Base-by-base conservation (phyloP, 208 protist genomes). In the Wallacemonas sp. region DNA sequence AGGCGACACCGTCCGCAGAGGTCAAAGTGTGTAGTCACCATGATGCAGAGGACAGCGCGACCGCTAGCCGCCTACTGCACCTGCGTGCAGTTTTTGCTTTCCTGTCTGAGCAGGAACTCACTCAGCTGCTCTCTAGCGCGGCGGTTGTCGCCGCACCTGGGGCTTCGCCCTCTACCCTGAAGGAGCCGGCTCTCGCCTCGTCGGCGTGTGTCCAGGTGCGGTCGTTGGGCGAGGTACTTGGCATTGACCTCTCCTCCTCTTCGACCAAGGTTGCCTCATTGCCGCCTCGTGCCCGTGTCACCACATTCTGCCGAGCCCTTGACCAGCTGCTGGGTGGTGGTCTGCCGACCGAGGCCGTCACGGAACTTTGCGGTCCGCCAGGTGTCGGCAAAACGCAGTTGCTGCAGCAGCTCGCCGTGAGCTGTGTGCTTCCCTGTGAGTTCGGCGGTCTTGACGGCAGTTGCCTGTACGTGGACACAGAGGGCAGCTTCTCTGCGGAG, bases 381-480 rank as follows among this genome's bases (percentile, higher is more conserved):
- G 94, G 94, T 3, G 87, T 86, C 6, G 94, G 94, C 21, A 98
- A 98, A 61, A 98, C 94, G 29, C 94, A 98, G 67, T 26, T 97
- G 33, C 63, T 85, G 15, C 74, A 96, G 75, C 94, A 98, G 52
- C 72, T 98, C 5, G 83, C 89, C 33, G 83, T 97, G 33, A 88
- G 68, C 62, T 85, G 73, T 22, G 62, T 68, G n/a, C 66, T 97
- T 29, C 91, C 92, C 10, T 26, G 27, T 0, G 60, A 64, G 26
- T 74, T 98, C 5, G 88, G 86, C 38, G 94, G 94, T 3, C 42
- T 89, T 15, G 78, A 69, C 26, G 91, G 89, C 13, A 52, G 57
- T 0, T 84, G 81, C 33, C 19, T 97, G 1, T 98, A 92, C 72
- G 78, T 98, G 24, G 94, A 98, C 57, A 98, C 94, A 2, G 94